Evolutionary conservation across 441 rosid genomes (phyloP), one percentile per base, ranked within the genome.

Genomic region (Erodium moschatum): DNA sequence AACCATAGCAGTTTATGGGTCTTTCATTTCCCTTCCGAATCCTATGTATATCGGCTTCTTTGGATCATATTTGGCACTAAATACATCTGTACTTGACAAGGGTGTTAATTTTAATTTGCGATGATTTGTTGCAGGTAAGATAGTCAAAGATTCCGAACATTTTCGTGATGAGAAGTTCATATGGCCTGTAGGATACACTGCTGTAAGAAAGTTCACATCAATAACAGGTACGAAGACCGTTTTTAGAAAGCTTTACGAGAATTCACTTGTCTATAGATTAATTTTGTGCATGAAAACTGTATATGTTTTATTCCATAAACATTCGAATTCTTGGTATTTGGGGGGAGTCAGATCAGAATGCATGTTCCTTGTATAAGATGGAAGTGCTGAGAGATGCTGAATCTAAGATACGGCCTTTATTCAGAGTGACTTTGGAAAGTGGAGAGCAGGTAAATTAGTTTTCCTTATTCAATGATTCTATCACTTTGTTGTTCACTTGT

Each of bases 161-260:
- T 93, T 93, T 73, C 91, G 85, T 73, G 90, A 86, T 81, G 87
- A 83, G 72, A 82, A 80, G 69, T 83, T 77, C 75, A 82, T 85
- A 72, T 94, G 98, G 89, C 98, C 97, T 70, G 97, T 91, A 80
- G 98, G 97, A 65, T 94, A 94, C 78, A 84, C 91, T 72, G 97
- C 96, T 18, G 13, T 82, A 71, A 84, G 98, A 81, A 88, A 88
- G 77, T 94, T 86, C 77, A 75, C 79, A 71, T 94, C 98, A 70
- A 64, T 87, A 67, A 66, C 80, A 83, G 98, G 97, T 91, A 12
- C 52, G 4, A 69, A 66, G 67, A 19, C 66, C 54, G 40, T 71
- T 67, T 52, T 19, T 35, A 60, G 38, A 61, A 61, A 24, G 65
- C 52, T 46, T 46, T 11, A 15, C 52, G 12, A 46, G 42, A 31